These are phyloP conservation scores for Citrus trifoliata DNA, from an alignment of 345 rosid genomes.

Conservation along the genomic window DNA sequence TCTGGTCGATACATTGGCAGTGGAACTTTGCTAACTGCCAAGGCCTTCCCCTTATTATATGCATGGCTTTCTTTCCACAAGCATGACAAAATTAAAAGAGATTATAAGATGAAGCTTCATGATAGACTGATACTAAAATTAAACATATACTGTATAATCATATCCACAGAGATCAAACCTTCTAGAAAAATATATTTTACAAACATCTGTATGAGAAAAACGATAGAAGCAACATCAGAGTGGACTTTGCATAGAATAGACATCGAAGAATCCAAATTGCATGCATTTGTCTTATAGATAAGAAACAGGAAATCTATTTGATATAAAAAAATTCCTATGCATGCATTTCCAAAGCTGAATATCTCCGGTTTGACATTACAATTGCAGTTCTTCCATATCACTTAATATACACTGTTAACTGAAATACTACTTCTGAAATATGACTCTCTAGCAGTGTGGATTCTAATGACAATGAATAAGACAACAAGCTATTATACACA, in stretches of 20 bases:
- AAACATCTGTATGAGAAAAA: background rate
- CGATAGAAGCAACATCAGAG: background rate
- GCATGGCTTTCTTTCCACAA: slow-evolving; percentile 87
- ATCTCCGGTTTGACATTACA: background rate
- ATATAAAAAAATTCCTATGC: background rate
- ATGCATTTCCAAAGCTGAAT: background rate
- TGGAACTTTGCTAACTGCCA: slow-evolving; percentile 92
- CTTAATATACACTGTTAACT: background rate
- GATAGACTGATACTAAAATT: background rate
- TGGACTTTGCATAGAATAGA: background rate
- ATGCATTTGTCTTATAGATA: background rate
- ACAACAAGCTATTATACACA: slow-evolving; percentile 3
- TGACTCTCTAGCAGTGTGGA: background rate
- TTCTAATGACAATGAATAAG: background rate
- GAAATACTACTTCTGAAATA: slow-evolving; percentile 1
- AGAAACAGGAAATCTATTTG: background rate
- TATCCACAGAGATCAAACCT: background rate
- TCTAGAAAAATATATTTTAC: background rate
- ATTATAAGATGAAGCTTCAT: slow-evolving; percentile 5
- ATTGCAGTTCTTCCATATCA: background rate
- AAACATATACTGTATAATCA: background rate
- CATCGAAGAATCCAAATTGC: background rate
- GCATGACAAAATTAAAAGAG: slow-evolving; percentile 19
- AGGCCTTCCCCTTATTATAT: slow-evolving; percentile 78
- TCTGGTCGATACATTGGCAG: slow-evolving; percentile 88